Percentiles rank a stretch among this genome's conserved stretches.
Evolutionary conservation across 2,329 filamentous ascomycete species (phyloP).

Genomic region (Diaporthe sp.): DNA sequence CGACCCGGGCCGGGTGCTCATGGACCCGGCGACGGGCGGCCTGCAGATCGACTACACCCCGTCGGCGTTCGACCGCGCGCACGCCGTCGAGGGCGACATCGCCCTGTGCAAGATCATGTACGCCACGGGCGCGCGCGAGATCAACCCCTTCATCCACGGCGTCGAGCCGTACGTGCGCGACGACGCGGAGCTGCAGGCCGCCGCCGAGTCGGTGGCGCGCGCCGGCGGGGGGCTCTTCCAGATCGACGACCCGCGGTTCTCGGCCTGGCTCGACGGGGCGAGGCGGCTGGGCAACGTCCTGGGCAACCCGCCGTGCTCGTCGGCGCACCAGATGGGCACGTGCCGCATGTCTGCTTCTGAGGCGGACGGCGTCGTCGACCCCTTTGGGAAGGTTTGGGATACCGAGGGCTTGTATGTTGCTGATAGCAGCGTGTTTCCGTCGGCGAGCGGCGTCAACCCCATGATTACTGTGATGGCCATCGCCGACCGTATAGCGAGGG

Average conservation of each 20-base stretch:
- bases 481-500: slow-evolving; percentile 74
- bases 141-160: slow-evolving; percentile 75
- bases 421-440: slow-evolving; percentile 83
- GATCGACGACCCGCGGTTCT: slow-evolving; percentile 72
- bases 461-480: slow-evolving; percentile 85
- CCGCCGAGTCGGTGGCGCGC: slow-evolving; percentile 39
- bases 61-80: slow-evolving; percentile 78
- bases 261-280: slow-evolving; percentile 70
- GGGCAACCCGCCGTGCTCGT: slow-evolving; percentile 69
- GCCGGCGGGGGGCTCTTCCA: slow-evolving; percentile 52
- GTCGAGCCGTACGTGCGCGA: slow-evolving; percentile 72
- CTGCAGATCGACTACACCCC: slow-evolving; percentile 78
- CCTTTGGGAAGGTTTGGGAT: slow-evolving; percentile 74
- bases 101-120: slow-evolving; percentile 83
- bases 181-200: slow-evolving; percentile 43
- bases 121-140: slow-evolving; percentile 84
- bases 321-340: slow-evolving; percentile 87
- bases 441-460: slow-evolving; percentile 83
- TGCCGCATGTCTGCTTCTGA: slow-evolving; percentile 76
- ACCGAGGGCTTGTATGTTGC: slow-evolving; percentile 76
- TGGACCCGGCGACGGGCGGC: slow-evolving; percentile 76
- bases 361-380: slow-evolving; percentile 70
- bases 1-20: slow-evolving; percentile 80
- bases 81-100: slow-evolving; percentile 79
- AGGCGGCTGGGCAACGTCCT: slow-evolving; percentile 63